Percentiles rank a stretch among this genome's conserved stretches.
These are phyloP conservation scores for Breviolum minutum DNA, from an alignment of 73 alveolate species.

Conservation along the genomic window DNA sequence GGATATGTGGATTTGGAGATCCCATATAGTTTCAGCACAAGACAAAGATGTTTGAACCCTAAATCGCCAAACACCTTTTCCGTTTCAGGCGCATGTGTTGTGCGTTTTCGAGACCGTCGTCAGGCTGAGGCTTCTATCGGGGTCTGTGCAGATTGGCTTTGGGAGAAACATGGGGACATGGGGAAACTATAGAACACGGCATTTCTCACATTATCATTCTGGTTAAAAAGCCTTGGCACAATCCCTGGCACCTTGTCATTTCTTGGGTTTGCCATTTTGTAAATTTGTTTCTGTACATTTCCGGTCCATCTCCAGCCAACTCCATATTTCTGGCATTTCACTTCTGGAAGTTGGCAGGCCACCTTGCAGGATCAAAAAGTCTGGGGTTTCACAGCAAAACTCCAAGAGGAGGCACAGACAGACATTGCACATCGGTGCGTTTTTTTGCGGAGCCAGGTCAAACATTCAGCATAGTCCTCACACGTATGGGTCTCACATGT, in stretches of 20 bases:
- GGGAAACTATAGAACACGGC: not conserved
- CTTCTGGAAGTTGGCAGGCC: slow-evolving; percentile 1
- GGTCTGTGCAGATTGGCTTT: not conserved
- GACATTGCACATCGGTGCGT: not conserved
- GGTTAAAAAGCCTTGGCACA: not conserved
- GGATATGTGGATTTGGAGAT: not conserved
- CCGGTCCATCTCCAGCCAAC: too few species aligned
- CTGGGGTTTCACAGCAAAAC: slow-evolving; percentile 58
- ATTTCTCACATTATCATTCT: not conserved
- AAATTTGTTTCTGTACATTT: too few species aligned
- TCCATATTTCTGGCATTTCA: not conserved
- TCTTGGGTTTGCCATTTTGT: not conserved
- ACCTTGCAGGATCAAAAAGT: slow-evolving; percentile 68
- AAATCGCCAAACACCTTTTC: not conserved
- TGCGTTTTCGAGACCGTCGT: slow-evolving; percentile 87
- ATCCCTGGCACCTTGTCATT: not conserved
- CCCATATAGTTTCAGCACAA: not conserved
- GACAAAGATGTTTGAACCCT: not conserved
- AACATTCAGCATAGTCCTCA: not conserved
- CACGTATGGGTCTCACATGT: not conserved
- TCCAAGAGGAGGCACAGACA: slow-evolving; percentile 33
- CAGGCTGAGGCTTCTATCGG: slow-evolving; percentile 60
- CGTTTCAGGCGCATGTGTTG: slow-evolving; percentile 57
- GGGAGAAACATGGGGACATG: not conserved
- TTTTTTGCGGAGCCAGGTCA: too few species aligned